Base-by-base conservation (phyloP, 2,329 filamentous ascomycete species). In the Clonostachys rhizophaga region DNA sequence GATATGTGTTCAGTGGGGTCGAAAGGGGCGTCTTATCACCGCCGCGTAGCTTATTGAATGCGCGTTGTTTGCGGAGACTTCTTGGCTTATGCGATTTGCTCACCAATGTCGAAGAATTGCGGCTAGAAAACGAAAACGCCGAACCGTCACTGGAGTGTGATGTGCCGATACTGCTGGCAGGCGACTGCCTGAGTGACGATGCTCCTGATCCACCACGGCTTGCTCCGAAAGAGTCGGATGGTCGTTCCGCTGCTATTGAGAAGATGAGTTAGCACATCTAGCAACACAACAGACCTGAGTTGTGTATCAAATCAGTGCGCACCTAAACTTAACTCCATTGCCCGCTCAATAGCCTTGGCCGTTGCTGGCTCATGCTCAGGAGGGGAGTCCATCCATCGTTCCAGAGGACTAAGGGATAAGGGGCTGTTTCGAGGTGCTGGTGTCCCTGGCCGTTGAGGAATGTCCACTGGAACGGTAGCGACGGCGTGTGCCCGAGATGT, bases 81-180 rank as follows among this genome's bases (percentile, higher is more conserved):
- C 72, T 68, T 40, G 71, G 65, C 33, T 65, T 68, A 43, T 64
- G 68, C 63, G 52, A 56, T 56, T 49, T 67, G 48, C 60, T 49
- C 50, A 70, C 66, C 1, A 69, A 77, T 6, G 64, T 63, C 43
- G 72, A 67, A 0, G 76, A 80, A 42, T 70, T 70, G 20, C 65
- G 71, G 33, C 76, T 79, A 39, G 68, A 70, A 49, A 73, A 69
- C 0, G 77, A 80, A 49, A 70, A 78, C 4, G 72, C 72, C 3
- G 77, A 80, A 11, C 67, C 68, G 7, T 68, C 68, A 48, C 74
- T 79, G 2, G 77, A 80, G 18, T 73, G 70, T 4, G 76, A 80
- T 1, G 76, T 80, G 24, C 72, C 73, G 42, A 74, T 79, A 63
- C 76, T 79, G 58, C 76, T 79, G 3, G 69, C 67, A 4, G 76